Base-by-base conservation (phyloP, 306 rosid genomes). In the Castanea mollissima region DNA sequence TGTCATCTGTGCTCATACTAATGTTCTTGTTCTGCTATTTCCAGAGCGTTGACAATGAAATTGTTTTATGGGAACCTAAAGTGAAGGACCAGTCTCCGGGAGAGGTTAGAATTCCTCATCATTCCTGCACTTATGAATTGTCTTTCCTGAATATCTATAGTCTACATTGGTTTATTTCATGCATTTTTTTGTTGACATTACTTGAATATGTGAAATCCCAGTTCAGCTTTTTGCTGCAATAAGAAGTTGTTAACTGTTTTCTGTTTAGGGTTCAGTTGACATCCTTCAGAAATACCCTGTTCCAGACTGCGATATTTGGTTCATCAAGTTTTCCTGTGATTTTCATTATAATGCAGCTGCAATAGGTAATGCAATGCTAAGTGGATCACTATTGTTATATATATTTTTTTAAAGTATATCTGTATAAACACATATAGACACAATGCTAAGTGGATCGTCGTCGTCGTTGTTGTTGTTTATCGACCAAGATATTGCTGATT, bases 231-330 rank as follows among this genome's bases (percentile, higher is more conserved):
- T 15, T 71, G 65, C 52, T 70, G 79, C 68, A 59, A 12, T 75
- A 38, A 71, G 46, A 51, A 31, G 51, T 63, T 34, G 65, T 6
- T 25, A 65, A 4, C 19, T 79, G 62, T 77, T 75, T 76, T 81
- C 41, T 52, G 25, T 81, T 74, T 76, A 95, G 99, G 98, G 99
- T 51, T 73, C 82, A 3, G 97, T 86, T 74, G 99, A 93, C 82
- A 86, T 93, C 80, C 99, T 95, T 81, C 99, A 95, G 83, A 95
- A 90, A 78, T 95, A 95, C 86, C 99, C 99, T 21, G 95, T 88
- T 82, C 98, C 99, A 0, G 99, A 88, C 64, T 95, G 99, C 69
- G 98, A 95, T 80, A 93, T 95, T 77, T 95, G 99, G 98, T 95
- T 93, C 88, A 93, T 95, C 90, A 95, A 95, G 82, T 95, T 95